These are phyloP conservation scores for Pelargonium citronellum DNA, from an alignment of 441 rosid genomes.

Conservation along the genomic window DNA sequence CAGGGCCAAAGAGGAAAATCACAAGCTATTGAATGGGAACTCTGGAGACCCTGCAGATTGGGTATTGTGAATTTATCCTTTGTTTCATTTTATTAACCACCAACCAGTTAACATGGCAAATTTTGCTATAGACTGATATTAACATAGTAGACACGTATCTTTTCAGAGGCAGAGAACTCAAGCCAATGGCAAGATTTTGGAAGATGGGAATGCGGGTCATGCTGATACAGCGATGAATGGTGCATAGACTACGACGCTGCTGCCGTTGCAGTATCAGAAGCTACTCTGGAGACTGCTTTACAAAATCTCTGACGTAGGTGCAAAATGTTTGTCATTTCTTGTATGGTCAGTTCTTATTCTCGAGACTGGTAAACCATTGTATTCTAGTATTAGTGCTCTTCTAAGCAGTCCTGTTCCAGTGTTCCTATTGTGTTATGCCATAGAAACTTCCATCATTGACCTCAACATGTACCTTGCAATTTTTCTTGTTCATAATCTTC, in stretches of 20 bases:
- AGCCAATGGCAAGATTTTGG: conserved; percentile 74
- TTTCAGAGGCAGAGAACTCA: conserved; percentile 78
- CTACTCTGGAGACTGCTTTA: conserved; percentile 19
- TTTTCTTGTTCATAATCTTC: no score
- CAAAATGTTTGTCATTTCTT: conserved; percentile 12
- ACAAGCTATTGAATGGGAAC: conserved; percentile 92
- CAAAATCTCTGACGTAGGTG: conserved; percentile 14
- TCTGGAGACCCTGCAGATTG: conserved; percentile 75
- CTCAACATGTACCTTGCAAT: no score
- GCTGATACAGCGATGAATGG: conserved; percentile 69
- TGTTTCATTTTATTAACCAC: conserved; percentile 11
- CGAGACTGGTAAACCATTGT: conserved; percentile 28
- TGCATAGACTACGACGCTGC: conserved; percentile 40
- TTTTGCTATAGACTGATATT: not conserved
- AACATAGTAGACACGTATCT: conserved; percentile 4
- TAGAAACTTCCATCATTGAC: not conserved
- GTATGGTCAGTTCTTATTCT: conserved; percentile 16
- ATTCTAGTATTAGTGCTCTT: conserved; percentile 18
- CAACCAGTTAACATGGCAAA: conserved; percentile 1
- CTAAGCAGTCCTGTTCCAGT: not conserved
- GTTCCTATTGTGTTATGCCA: not conserved
- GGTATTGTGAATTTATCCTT: conserved; percentile 35
- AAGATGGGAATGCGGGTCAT: conserved; percentile 57
- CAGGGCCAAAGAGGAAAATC: conserved; percentile 76
- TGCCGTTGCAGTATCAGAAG: not conserved